Base-by-base conservation (phyloP, 139 green algal species). In the Spirogloea muscicola region DNA sequence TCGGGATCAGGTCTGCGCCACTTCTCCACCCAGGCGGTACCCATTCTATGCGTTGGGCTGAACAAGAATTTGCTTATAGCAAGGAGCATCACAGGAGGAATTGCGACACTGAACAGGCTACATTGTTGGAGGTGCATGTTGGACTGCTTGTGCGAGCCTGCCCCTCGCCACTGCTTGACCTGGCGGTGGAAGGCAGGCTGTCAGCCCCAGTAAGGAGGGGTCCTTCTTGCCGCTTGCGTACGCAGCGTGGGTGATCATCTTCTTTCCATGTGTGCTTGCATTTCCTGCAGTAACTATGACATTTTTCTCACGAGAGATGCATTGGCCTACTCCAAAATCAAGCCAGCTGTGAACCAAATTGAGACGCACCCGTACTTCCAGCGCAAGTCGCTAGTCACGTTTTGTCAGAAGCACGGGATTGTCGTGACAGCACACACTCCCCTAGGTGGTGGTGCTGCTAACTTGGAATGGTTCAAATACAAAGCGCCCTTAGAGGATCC, bases 341-440 rank as follows among this genome's bases (percentile, higher is more conserved):
- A 66, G 34, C 72, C 72, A 6, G 60, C 61, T n/a, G 46, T 74
- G 60, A 82, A 74, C 61, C 90, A 97, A 83, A 85, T 97, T 3
- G 93, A 98, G 86, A 80, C 88, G 25, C 91, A 96, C 84, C 93
- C 93, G 3, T 97, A 96, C 86, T 93, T 84, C 60, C 87, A 88
- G 62, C 94, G 96, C 48, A 76, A 90, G 46, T 74, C 76, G 2
- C 83, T 97, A 21, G 39, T 95, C 10, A 16, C 62, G 9, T 91
- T 62, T 38, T 91, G 86, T 71, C 42, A 72, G 0, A 44, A 58
- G 7, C 61, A 83, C 25, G 72, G 74, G 43, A 87, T 98, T 41
- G 92, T 94, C 61, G 77, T 97, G 5, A 97, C 92, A 0, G 91
- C 91, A 1, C 97, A 93, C 86, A 91, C 85, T 1, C 91, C 93